Base-by-base conservation (phyloP, 345 rosid genomes). In the Bruguiera parviflora region DNA sequence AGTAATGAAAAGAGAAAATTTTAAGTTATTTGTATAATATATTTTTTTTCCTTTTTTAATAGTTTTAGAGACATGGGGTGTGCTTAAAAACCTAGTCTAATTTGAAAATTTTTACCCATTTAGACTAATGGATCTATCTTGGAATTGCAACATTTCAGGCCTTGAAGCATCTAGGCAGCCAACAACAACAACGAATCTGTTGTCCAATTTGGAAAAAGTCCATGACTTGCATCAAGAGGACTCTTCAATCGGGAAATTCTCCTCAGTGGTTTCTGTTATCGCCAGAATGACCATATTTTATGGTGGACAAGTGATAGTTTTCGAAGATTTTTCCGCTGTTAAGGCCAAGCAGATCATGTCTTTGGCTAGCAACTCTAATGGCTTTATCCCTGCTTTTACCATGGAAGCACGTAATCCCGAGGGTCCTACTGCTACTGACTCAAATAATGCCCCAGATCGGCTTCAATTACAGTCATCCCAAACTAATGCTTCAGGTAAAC, bases 271-370 rank as follows among this genome's bases (percentile, higher is more conserved):
- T 55, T 72, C 67, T 20, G 73, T 20, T 63, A 67, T 46, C 37
- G 77, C 85, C 18, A 89, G 72, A 64, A 51, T 91, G 83, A 87
- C 96, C 16, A 85, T 91, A 75, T 87, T 91, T 62, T 91, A 83
- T 32, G 80, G 65, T 0, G 92, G 92, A 11, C 68, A 81, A 72
- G 80, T 91, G 33, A 25, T 79, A 0, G 86, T 84, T 15, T 85
- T 73, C 63, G 62, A 82, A 13, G 84, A 83, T 58, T 78, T 89
- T 57, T 86, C 96, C 2, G 84, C 76, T 1, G 88, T 82, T 10
- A 87, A 84, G 77, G 88, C 77, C 10, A 76, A 81, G 59, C 87
- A 81, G 57, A 73, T 87, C 37, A 68, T 91, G 79, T 77, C 68
- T 43, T 75, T 78, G 37, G 97, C 84, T 0, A 73, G 47, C 1